Evolutionary conservation across 768 basidiomycete species (phyloP).

Genomic region (Cystobasidium ongulense): DNA sequence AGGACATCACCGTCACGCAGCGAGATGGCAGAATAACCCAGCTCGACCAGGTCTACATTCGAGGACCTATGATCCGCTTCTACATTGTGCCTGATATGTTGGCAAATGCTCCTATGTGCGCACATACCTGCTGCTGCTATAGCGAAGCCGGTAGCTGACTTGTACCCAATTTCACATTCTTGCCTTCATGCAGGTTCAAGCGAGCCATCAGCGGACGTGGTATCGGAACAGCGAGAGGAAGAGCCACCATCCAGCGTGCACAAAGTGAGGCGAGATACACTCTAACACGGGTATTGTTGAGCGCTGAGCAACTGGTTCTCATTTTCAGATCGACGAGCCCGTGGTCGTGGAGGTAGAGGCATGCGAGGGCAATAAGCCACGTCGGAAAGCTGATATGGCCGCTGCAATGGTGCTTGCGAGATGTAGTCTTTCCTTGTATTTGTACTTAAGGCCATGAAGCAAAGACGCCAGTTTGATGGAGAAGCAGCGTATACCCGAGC

Average conservation of each 20-base stretch:
- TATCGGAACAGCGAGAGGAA: slow-evolving; percentile 97
- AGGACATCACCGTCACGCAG: slow-evolving; percentile 93
- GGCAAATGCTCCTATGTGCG: slow-evolving; percentile 96
- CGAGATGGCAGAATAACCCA: slow-evolving; percentile 98
- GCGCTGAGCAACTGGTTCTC: neutral
- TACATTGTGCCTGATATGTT: slow-evolving; percentile 99
- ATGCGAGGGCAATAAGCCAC: slow-evolving; percentile 6
- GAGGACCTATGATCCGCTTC: slow-evolving; percentile 95
- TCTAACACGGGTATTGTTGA: neutral
- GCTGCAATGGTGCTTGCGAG: neutral
- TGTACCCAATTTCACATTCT: neutral
- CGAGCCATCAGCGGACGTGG: slow-evolving; percentile 93
- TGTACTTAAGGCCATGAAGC: neutral
- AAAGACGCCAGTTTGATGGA: neutral
- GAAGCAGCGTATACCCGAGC: no score
- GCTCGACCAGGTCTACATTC: slow-evolving; percentile 87
- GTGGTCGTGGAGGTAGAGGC: slow-evolving; percentile 29
- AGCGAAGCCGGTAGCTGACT: neutral
- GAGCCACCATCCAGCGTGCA: slow-evolving; percentile 92
- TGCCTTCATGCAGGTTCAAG: slow-evolving; percentile 69
- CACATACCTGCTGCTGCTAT: slow-evolving; percentile 35
- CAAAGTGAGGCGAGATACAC: slow-evolving; percentile 25
- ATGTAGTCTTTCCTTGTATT: neutral
- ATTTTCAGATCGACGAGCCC: slow-evolving; percentile 8
- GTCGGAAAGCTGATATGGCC: neutral